A percentile compares a stretch with the other conserved stretches of the same genome.
Evolutionary conservation across 2,329 filamentous ascomycete species (phyloP).

Genomic region (Pestalotiopsis sp.): DNA sequence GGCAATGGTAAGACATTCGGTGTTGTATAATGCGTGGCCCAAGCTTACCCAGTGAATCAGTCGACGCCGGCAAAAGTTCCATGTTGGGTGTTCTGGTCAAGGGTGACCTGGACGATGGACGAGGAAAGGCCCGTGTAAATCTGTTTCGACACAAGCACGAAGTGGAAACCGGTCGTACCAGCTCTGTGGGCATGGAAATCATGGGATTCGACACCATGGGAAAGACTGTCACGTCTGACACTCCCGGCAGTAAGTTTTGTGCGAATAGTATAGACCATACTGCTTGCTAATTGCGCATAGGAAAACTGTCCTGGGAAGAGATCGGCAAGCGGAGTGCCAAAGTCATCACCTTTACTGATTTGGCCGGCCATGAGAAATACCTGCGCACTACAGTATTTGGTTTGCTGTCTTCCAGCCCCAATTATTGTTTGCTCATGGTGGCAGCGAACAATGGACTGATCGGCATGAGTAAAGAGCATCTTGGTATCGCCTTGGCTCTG

Average conservation of each 20-base stretch:
- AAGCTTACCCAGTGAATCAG: conserved; percentile 37
- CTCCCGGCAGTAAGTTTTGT: conserved; percentile 70
- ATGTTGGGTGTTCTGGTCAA: conserved; percentile 95
- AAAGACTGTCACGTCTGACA: conserved; percentile 78
- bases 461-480: conserved; percentile 97
- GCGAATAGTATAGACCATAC: background rate
- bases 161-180: conserved; percentile 92
- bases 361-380: conserved; percentile 95
- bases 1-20: conserved; percentile 70
- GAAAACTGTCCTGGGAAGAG: conserved; percentile 89
- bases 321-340: conserved; percentile 94
- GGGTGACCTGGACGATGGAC: conserved; percentile 90
- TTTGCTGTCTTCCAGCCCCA: conserved; percentile 89
- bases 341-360: conserved; percentile 93
- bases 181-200: conserved; percentile 97
- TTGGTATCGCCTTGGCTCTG: conserved; percentile 90
- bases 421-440: conserved; percentile 98
- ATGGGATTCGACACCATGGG: conserved; percentile 94
- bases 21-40: background rate
- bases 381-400: conserved; percentile 96
- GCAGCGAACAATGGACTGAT: conserved; percentile 96
- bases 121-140: conserved; percentile 91
- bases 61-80: conserved; percentile 96
- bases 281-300: conserved; percentile 25
- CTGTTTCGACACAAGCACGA: conserved; percentile 98